phyloP scores from a whole-genome alignment of 2,329 filamentous ascomycete species.

The Fusarium illudens region DNA sequence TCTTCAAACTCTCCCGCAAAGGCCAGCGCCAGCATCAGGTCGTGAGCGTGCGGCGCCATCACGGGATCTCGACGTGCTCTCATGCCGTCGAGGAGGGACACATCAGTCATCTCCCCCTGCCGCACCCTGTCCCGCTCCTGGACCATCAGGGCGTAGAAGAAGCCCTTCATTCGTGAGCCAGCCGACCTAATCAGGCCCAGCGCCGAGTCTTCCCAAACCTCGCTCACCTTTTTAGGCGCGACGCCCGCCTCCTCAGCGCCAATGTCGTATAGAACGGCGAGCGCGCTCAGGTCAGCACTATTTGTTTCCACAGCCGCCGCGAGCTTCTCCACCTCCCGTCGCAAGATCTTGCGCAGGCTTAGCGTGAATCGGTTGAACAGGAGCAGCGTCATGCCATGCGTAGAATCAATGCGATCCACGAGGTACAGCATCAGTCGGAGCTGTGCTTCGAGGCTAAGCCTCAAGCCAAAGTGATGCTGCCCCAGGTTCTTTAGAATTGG shows the following conservation, averaged over 20 bases:
- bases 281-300: constrained; percentile 14
- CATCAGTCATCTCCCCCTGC: constrained; percentile 26
- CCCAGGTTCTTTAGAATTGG: constrained; percentile 47
- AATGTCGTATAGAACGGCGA: constrained; percentile 29
- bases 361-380: constrained; percentile 39
- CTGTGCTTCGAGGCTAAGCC: constrained; percentile 43
- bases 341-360: constrained; percentile 40
- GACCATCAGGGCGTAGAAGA: constrained; percentile 40
- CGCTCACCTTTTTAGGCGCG: constrained; percentile 7
- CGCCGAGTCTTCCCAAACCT: not conserved
- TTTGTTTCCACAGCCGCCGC: constrained; percentile 22
- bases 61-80: constrained; percentile 46
- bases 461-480: constrained; percentile 41
- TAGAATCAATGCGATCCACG: constrained; percentile 41
- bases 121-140: constrained; percentile 37
- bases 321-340: constrained; percentile 39
- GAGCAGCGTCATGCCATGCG: constrained; percentile 34
- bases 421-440: constrained; percentile 43
- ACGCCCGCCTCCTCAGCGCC: constrained; percentile 16
- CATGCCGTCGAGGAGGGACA: constrained; percentile 48
- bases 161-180: constrained; percentile 38
- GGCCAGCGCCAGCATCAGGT: constrained; percentile 70
- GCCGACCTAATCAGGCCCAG: constrained; percentile 33
- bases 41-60: constrained; percentile 55
- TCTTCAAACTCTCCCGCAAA: constrained; percentile 66